Base-by-base conservation (phyloP, 192 early-diverging fungal genomes). In the Backusella australiensis region DNA sequence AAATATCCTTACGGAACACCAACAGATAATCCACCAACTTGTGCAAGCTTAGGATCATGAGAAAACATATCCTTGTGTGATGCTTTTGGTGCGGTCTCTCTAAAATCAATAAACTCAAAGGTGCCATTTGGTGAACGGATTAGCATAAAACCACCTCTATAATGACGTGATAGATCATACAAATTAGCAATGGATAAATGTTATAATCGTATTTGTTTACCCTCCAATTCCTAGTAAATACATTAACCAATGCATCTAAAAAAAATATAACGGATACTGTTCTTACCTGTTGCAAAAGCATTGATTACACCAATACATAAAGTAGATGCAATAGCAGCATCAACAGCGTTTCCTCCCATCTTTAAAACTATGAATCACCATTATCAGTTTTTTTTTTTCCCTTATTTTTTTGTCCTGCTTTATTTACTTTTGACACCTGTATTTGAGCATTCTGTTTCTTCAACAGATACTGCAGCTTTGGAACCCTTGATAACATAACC, bases 121-220 rank as follows among this genome's bases (percentile, higher is more conserved):
- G 78, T 86, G 1, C 88, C 89, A 56, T 88, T 87, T 6, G 85
- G 76, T 4, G 85, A 77, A 34, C 94, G 89, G 7, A 96, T 85
- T 12, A 95, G 86, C 93, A 96, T 94, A 80, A 98, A 97, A 7
- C 97, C 97, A 41, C 97, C 97, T 19, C 97, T 83, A 75, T 52
- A 80, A 39, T 72, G 67, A 34, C n/a, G 15, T 34, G 23, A 63
- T 63, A 26, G 11, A 63, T 63, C 23, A 63, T 23, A 63, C 11
- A 46, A 39, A 34, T 36, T 8, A 29, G 56, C 11, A 29, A 41
- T 19, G 6, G 0, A 29, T 63, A 29, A 29, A 4, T 29, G 5
- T 9, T 29, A 14, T 39, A 39, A 39, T 29, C 2, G 9, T 26
- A 12, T 29, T 63, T 0, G 2, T 26, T 63, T 80, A 84, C 83